A percentile compares a stretch with the other conserved stretches of the same genome.
These are phyloP conservation scores for Sugiyamaella neomexicana DNA, from an alignment of 1,139 yeast genomes.

Conservation along the genomic window DNA sequence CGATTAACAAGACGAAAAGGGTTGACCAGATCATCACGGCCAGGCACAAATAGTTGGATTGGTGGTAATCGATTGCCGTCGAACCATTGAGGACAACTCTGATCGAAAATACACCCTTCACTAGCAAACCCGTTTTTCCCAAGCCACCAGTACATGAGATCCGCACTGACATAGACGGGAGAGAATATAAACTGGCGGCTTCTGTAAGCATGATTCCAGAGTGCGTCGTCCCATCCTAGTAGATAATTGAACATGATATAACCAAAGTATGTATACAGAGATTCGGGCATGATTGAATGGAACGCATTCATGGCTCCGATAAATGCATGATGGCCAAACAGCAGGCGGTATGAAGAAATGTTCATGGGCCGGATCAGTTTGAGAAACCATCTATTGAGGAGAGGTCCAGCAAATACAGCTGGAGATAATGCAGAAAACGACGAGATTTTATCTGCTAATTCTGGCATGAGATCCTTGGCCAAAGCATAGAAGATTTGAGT, in stretches of 20 bases:
- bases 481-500: slow-evolving; percentile 72
- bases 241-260: slow-evolving; percentile 80
- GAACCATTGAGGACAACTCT: slow-evolving; percentile 56
- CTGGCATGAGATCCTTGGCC: slow-evolving; percentile 50
- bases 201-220: slow-evolving; percentile 72
- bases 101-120: slow-evolving; percentile 56
- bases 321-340: slow-evolving; percentile 52
- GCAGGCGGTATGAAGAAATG: slow-evolving; percentile 37
- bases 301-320: slow-evolving; percentile 37
- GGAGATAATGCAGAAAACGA: slow-evolving; percentile 81
- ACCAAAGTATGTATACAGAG: slow-evolving; percentile 60
- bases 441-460: slow-evolving; percentile 51
- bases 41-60: slow-evolving; percentile 62
- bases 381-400: slow-evolving; percentile 57
- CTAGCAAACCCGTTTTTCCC: slow-evolving; percentile 53
- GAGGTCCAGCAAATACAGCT: slow-evolving; percentile 81
- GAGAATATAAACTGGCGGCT: slow-evolving; percentile 78
- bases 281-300: slow-evolving; percentile 44
- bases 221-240: slow-evolving; percentile 78
- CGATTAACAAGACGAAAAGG: slow-evolving; percentile 57
- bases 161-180: slow-evolving; percentile 79
- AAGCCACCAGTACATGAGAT: slow-evolving; percentile 91
- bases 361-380: slow-evolving; percentile 39
- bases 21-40: slow-evolving; percentile 64
- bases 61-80: slow-evolving; percentile 49